Evolutionary conservation across 2,329 filamentous ascomycete species (phyloP).

Genomic region (Polytolypa hystricis): DNA sequence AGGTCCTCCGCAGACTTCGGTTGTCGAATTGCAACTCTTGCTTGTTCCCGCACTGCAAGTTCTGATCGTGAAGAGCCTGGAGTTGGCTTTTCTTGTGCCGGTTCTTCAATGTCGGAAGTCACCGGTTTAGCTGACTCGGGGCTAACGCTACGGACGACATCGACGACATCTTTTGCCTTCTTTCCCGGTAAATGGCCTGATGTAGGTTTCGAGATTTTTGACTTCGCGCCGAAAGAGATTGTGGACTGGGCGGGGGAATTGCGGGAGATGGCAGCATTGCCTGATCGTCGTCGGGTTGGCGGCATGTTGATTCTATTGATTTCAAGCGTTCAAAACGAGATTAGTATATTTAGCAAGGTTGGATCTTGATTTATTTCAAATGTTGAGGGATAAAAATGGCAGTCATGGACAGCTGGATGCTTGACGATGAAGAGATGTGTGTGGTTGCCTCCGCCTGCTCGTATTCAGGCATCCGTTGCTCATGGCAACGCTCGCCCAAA

Average conservation of each 20-base stretch:
- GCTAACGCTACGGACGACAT: background rate
- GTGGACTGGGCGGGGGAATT: slow-evolving; percentile 39
- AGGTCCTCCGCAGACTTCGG: slow-evolving; percentile 25
- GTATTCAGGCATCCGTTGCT: too few species aligned
- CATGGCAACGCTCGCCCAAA: too few species aligned
- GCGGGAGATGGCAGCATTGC: slow-evolving; percentile 28
- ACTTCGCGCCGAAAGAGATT: slow-evolving; percentile 50
- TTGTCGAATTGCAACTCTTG: slow-evolving; percentile 32
- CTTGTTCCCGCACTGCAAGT: slow-evolving; percentile 35
- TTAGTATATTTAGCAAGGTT: background rate
- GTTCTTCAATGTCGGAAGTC: slow-evolving; percentile 4
- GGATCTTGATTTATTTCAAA: background rate
- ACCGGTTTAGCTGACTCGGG: background rate
- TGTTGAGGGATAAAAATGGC: too few species aligned
- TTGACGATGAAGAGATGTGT: too few species aligned
- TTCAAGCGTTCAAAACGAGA: too few species aligned
- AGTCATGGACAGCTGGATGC: too few species aligned
- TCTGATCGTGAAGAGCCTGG: slow-evolving; percentile 23
- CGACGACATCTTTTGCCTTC: slow-evolving; percentile 10
- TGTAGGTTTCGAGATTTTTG: slow-evolving; percentile 49
- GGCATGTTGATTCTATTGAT: too few species aligned
- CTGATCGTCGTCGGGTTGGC: slow-evolving; percentile 27
- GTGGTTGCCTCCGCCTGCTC: too few species aligned
- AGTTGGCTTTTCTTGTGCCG: slow-evolving; percentile 9
- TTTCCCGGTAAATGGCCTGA: slow-evolving; percentile 18